Evolutionary conservation across 1,139 yeast genomes (phyloP).

Genomic region (Eremothecium coryli): DNA sequence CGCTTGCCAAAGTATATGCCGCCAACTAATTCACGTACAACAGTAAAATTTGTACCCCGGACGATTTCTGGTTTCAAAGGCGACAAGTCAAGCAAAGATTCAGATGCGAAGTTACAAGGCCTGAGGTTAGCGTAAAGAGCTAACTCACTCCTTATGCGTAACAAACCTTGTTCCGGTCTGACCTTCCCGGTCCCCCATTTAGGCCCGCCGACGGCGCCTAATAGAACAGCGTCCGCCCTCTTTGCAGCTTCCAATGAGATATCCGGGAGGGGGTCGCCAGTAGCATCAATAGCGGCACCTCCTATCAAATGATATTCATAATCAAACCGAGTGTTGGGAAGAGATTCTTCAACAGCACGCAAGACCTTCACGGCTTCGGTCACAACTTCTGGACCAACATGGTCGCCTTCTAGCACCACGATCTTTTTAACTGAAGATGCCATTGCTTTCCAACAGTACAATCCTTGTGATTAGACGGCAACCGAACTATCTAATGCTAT

Average conservation of each 20-base stretch:
- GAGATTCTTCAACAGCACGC: conserved; percentile 58
- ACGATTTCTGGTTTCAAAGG: conserved; percentile 82
- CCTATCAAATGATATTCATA: conserved; percentile 84
- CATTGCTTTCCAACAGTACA: background rate
- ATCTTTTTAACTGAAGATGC: conserved; percentile 42
- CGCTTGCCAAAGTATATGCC: conserved; percentile 97
- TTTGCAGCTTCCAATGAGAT: conserved; percentile 80
- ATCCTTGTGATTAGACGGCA: background rate
- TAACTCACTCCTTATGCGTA: conserved; percentile 87
- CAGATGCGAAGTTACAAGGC: conserved; percentile 93
- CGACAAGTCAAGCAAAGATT: conserved; percentile 69
- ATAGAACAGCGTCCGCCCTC: conserved; percentile 79
- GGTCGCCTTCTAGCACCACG: conserved; percentile 92
- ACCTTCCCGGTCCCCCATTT: conserved; percentile 89
- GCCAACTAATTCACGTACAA: conserved; percentile 94
- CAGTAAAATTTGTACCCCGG: conserved; percentile 80
- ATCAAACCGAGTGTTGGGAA: conserved; percentile 59
- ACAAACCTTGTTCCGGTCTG: conserved; percentile 94
- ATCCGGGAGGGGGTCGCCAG: conserved; percentile 88
- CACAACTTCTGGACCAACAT: conserved; percentile 85
- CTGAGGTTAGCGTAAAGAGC: conserved; percentile 90
- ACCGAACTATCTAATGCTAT: conserved; percentile 11
- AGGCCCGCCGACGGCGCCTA: conserved; percentile 99
- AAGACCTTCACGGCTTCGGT: conserved; percentile 88
- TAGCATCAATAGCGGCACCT: conserved; percentile 97